phyloP scores from a whole-genome alignment of 352 stramenopile genomes.

The Peronospora destructor region DNA sequence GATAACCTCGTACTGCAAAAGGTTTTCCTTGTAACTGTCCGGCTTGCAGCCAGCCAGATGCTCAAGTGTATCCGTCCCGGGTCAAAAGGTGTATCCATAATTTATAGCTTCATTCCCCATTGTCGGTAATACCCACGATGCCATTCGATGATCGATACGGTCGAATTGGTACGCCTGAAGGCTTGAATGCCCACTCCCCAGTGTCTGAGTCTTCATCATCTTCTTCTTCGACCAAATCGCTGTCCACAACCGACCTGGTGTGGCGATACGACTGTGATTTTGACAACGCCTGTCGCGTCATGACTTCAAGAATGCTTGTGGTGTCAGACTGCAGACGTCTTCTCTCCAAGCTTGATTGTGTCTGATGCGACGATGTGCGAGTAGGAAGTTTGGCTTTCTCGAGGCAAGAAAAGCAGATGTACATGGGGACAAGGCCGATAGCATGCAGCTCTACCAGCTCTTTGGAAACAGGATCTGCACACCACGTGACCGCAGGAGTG shows the following conservation, averaged over 20 bases:
- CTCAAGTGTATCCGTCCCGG: conserved; percentile 12
- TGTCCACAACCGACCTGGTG: conserved; percentile 16
- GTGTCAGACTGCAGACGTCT: conserved; percentile 24
- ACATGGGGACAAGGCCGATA: conserved; percentile 35
- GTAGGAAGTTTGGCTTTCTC: conserved; percentile 20
- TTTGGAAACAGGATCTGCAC: conserved; percentile 32
- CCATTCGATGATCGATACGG: conserved; percentile 22
- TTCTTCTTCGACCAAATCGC: conserved; percentile 20
- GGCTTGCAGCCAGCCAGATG: conserved; percentile 10
- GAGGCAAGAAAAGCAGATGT: conserved; percentile 36
- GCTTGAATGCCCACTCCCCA: conserved; percentile 33
- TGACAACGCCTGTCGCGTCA: conserved; percentile 5
- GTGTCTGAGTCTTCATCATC: conserved; percentile 27
- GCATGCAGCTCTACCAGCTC: conserved; percentile 34
- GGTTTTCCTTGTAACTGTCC: conserved; percentile 16
- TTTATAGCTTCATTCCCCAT: too few relatives aligned
- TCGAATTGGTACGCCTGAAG: conserved; percentile 22
- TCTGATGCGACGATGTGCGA: conserved; percentile 9
- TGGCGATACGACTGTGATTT: conserved; percentile 13
- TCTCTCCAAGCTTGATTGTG: conserved; percentile 10
- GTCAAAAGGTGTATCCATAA: too few relatives aligned
- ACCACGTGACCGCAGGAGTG: conserved; percentile 35
- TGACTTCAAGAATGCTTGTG: conserved; percentile 1
- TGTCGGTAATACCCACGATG: conserved; percentile 5
- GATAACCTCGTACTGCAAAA: conserved; percentile 13